Conservation (phyloP, 2,329 filamentous ascomycete genomes). For the Knufia fluminis region DNA sequence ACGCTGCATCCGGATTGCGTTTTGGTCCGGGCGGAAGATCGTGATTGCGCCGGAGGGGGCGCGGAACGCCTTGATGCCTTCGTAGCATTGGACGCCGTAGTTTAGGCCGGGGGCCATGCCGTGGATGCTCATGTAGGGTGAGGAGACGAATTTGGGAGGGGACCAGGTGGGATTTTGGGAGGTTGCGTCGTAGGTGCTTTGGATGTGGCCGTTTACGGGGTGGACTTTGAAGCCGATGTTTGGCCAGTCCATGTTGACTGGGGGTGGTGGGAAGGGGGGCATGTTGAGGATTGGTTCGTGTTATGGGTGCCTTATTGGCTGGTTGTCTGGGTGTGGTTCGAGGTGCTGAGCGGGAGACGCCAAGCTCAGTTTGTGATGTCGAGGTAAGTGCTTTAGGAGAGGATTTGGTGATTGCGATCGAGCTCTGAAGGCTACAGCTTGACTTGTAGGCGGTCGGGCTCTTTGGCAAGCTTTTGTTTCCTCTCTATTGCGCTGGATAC, state of each 20-base stretch:
- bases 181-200: conserved; percentile 71
- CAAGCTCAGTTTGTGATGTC: too few relatives aligned
- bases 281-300: too few relatives aligned
- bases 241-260: conserved; percentile 81
- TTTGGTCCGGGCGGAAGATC: conserved; percentile 80
- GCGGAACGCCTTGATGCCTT: conserved; percentile 96
- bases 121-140: conserved; percentile 80
- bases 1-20: conserved; percentile 75
- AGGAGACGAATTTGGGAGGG: conserved; percentile 65
- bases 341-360: too few relatives aligned
- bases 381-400: too few relatives aligned
- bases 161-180: conserved; percentile 32
- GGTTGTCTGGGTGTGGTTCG: too few relatives aligned
- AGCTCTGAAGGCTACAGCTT: too few relatives aligned
- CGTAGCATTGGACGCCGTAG: conserved; percentile 96
- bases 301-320: neutral
- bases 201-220: conserved; percentile 92
- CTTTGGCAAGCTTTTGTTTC: too few relatives aligned
- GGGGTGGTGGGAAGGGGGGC: conserved; percentile 60
- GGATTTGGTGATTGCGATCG: too few relatives aligned
- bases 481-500: too few relatives aligned
- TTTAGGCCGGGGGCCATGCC: conserved; percentile 93
- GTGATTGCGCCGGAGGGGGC: conserved; percentile 61
- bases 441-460: too few relatives aligned
- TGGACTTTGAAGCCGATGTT: conserved; percentile 88